Base-by-base conservation (phyloP, 1,284 basidiomycete genomes). In the Sphaerobolus stellatus region DNA sequence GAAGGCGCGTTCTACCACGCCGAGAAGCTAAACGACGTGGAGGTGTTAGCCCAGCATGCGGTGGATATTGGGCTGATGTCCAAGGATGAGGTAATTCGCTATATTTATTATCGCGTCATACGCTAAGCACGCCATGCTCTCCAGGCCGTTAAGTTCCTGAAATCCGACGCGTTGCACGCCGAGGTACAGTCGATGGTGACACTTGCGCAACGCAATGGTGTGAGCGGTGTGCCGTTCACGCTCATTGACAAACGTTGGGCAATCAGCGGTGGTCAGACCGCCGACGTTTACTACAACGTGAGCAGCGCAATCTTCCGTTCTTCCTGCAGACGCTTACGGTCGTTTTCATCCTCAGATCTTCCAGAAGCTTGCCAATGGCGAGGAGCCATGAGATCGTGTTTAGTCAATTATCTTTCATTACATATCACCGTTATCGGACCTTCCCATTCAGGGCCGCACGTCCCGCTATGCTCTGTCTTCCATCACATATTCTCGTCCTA, bases 191-290 rank as follows among this genome's bases (percentile, higher is more conserved):
- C 75, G n/a, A 82, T 86, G 75, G 81, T 86, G 57, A 73, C 79
- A 7, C 80, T 85, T 34, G 88, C 86, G 20, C 80, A 82, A 58
- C 75, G 75, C 31, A 83, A 83, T 56, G 89, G 89, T 20, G 82
- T 93, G 50, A 87, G 80, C 1, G 90, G 90, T 31, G 88, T 92
- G 5, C 90, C 91, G 2, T 83, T 90, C 71, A 83, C 83, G 45
- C 82, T 92, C 64, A 86, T 93, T 59, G 86, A 91, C 64, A 81
- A 83, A 18, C 84, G 84, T 62, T 92, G 88, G 86, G 87, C 86
- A 8, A 74, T 92, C 45, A 85, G 82, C 46, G 89, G 89, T 5
- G 84, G 84, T 3, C 89, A 91, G 67, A 75, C 82, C 5, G 78
- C 80, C 34, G 86, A 90, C 33, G 83, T 86, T 14, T 91, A 83